phyloP scores from a whole-genome alignment of 129 eudicot species.

The Centaurea solstitialis region DNA sequence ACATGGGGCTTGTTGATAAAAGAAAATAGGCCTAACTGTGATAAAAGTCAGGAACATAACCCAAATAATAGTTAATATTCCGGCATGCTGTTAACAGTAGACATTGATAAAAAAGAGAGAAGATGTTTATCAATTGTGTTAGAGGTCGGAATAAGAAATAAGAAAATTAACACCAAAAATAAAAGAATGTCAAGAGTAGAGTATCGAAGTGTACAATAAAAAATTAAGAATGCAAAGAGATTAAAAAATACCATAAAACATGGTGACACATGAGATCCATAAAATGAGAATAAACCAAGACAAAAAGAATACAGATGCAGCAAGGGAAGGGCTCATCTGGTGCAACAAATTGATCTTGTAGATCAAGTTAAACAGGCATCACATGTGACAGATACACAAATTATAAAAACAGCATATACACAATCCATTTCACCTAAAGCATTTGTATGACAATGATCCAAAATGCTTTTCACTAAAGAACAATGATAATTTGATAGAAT shows the following conservation, averaged over 20 bases:
- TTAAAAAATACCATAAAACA: background rate
- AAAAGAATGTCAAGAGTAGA: background rate
- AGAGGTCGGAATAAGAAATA: slow-evolving; percentile 9
- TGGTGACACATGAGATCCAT: background rate
- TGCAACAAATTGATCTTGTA: slow-evolving; percentile 7
- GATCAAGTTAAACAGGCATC: slow-evolving; percentile 16
- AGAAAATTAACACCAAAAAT: background rate
- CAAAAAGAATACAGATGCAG: background rate
- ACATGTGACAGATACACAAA: slow-evolving; percentile 15
- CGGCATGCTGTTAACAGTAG: background rate
- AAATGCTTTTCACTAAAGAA: background rate
- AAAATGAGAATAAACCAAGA: slow-evolving; percentile 4
- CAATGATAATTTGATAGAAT: background rate
- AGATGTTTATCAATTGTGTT: slow-evolving; percentile 7
- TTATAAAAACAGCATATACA: background rate
- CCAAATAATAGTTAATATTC: background rate
- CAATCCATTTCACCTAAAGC: background rate
- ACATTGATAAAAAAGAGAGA: background rate
- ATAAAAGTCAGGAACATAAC: background rate
- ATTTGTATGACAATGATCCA: background rate
- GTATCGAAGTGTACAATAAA: background rate
- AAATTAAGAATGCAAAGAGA: background rate
- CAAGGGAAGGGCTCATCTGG: background rate
- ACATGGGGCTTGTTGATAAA: background rate
- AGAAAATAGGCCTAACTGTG: background rate